These are phyloP conservation scores for Globisporangium spinosum DNA, from an alignment of 352 stramenopile genomes.

Conservation along the genomic window DNA sequence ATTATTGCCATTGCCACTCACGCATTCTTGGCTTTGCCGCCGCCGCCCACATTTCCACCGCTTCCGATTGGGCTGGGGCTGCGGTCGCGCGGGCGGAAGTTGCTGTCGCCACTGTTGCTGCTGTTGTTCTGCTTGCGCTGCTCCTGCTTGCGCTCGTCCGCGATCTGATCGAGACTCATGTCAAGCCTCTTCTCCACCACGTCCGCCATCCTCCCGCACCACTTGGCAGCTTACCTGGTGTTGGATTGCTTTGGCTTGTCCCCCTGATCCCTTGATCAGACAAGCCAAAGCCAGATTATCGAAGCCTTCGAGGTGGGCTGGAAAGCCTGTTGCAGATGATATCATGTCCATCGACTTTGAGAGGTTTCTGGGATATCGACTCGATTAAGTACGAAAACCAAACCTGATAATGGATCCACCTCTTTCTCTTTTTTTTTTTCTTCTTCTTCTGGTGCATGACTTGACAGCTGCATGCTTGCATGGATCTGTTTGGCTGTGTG, in stretches of 20 bases:
- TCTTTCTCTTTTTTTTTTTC: too few species aligned
- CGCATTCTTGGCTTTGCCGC: conserved; percentile 55
- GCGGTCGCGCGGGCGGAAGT: conserved; percentile 7
- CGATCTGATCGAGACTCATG: conserved; percentile 71
- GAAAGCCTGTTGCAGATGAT: neutral
- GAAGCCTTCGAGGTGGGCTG: neutral
- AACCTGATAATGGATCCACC: neutral
- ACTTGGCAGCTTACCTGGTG: neutral
- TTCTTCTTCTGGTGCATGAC: neutral
- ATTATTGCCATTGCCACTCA: conserved; percentile 25
- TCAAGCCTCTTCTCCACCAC: conserved; percentile 65
- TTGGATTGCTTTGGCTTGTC: neutral
- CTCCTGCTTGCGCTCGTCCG: conserved; percentile 44
- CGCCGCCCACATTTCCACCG: neutral
- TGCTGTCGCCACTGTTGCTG: neutral
- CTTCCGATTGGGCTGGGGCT: conserved; percentile 3
- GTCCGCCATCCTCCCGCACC: conserved; percentile 18
- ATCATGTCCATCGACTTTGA: neutral
- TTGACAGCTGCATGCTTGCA: neutral
- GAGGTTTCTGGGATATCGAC: neutral
- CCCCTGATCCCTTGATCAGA: too few species aligned
- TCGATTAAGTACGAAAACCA: neutral
- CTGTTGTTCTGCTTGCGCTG: neutral
- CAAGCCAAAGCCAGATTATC: neutral
- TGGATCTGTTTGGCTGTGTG: neutral